Evolutionary conservation across 768 basidiomycete species (phyloP).

Genomic region (Tremella fuciformis): DNA sequence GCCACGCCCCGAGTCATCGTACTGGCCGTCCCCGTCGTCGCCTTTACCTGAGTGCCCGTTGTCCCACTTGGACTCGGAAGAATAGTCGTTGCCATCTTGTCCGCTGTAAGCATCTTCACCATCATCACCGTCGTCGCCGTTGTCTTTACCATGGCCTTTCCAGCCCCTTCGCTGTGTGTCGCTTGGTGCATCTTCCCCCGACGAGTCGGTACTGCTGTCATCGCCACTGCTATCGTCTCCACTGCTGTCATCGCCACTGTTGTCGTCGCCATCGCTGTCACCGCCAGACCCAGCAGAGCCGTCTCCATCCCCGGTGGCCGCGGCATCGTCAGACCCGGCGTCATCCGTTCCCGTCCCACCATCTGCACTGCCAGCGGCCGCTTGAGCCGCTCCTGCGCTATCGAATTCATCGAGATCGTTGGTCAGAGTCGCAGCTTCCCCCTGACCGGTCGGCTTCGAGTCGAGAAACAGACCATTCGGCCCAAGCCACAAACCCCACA

Average conservation of each 20-base stretch:
- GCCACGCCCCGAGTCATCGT: background rate
- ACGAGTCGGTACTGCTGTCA: background rate
- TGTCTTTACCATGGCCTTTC: background rate
- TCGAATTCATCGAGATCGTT: too few species aligned
- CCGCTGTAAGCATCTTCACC: background rate
- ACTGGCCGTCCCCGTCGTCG: background rate
- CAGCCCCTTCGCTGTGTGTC: background rate
- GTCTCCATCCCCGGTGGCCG: too few species aligned
- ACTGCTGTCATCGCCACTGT: background rate
- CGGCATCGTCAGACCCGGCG: too few species aligned
- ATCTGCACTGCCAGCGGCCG: too few species aligned
- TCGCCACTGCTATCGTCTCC: conserved; percentile 7
- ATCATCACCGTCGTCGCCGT: background rate
- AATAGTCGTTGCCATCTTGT: background rate
- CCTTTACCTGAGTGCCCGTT: background rate
- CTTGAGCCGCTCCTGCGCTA: too few species aligned
- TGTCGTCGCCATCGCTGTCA: too few species aligned
- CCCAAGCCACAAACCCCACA: conserved; percentile 2
- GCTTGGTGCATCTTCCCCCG: conserved; percentile 1
- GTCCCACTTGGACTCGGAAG: background rate
- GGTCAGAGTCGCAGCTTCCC: too few species aligned
- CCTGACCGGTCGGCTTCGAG: background rate
- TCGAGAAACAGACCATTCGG: background rate
- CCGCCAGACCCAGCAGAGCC: too few species aligned
- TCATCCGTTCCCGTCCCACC: too few species aligned